Evolutionary conservation across 1,139 yeast species (phyloP), one percentile per base, ranked within the genome.

Genomic region (Zygosaccharomyces sapae): DNA sequence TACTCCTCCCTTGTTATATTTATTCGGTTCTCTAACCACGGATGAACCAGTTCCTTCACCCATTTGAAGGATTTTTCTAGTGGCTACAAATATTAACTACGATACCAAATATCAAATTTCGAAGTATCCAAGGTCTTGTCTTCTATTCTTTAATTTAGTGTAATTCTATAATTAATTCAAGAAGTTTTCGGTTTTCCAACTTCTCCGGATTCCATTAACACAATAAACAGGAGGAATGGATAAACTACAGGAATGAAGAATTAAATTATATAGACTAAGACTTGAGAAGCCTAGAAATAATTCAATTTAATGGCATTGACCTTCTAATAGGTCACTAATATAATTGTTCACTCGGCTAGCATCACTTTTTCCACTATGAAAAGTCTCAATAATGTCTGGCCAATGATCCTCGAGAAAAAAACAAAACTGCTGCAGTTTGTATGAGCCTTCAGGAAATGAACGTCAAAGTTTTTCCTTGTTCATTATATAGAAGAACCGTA

Each of bases 1-100:
- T 38, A 38, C 34, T 20, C 25, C 34, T 33, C 33, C 33, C 34
- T 38, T 38, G n/a, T 38, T 38, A 34, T 38, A 24, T 10, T 29
- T 18, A 6, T 10, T 29, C 1, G 20, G 34, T 16, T 38, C 41
- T 38, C 22, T 24, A 18, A 18, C 34, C 41, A 38, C 18, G n/a
- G 33, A 38, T 22, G 22, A 20, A 20, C 41, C 35, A 19, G 22
- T 38, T 16, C 33, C 41, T 38, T 33, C 34, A 16, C 41, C 34
- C 34, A 38, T 27, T 38, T 38, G 34, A 8, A 18, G 34, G 34
- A 31, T 31, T 13, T 7, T 12, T 31, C 19, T 31, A 31, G 34
- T 31, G 34, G 18, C 8, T 7, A 6, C 7, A 1, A 31, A 31
- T 18, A 3, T 8, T 31, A 31, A 31, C 2, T 6, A 9, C 4